Base-by-base conservation (phyloP, 1,284 basidiomycete genomes). In the Taiwanofungus camphoratus region DNA sequence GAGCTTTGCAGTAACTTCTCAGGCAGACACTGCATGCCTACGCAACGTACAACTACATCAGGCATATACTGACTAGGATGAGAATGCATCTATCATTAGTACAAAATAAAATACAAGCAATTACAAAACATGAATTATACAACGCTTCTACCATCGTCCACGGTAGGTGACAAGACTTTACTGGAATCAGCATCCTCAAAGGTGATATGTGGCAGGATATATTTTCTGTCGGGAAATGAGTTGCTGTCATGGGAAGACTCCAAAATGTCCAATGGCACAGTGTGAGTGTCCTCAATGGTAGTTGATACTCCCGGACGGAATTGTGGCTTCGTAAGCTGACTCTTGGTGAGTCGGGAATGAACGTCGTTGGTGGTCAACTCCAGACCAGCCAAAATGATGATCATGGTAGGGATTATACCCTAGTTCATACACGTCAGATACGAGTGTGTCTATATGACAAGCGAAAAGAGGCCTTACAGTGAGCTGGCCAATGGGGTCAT, bases 401-500 rank as follows among this genome's bases (percentile, higher is more conserved):
- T 45, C 39, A 48, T 41, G n/a, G 45, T 48, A 6, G 42, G 46
- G 2, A 43, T 36, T 30, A 50, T 50, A 9, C 43, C 44, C 48
- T 50, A 11, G 12, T 23, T 6, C 9, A 16, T 18, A 21, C 30
- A 20, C 37, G 15, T 23, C 23, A 35, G 36, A 23, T 36, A n/a
- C n/a, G n/a, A n/a, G n/a, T n/a, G n/a, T n/a, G n/a, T n/a, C n/a
- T n/a, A 20, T 22, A 16, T 21, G 18, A 21, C 7, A 6, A 26
- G 13, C 6, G 8, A 18, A 15, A n/a, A n/a, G 36, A 13, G n/a
- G 3, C 54, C 64, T 38, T 39, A 65, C 65, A n/a, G 65, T 65
- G 15, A 67, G 56, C 48, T 67, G 65, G 26, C 64, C 65, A 42
- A 67, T 67, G 23, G 65, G 65, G 42, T 69, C 65, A 36, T 67